Evolutionary conservation across 2,329 filamentous ascomycete species (phyloP), one percentile per base, ranked within the genome.

Genomic region (Trematosphaeria pertusa): DNA sequence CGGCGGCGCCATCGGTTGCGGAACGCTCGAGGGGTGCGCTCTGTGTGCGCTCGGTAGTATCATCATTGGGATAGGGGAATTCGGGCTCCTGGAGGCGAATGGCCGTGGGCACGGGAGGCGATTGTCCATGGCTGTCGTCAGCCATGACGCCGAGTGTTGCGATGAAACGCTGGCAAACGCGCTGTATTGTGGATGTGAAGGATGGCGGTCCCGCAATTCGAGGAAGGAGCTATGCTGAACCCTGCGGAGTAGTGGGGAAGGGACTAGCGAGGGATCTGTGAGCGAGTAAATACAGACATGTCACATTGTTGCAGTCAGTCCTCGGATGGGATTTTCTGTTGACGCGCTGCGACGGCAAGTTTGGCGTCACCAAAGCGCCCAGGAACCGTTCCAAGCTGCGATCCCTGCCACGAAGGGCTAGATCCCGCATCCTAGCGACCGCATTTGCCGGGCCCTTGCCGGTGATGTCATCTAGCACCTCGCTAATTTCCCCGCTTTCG

Each of bases 81-180:
- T 37, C 50, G 19, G 61, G 57, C 33, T 64, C 61, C 33, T 61
- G 53, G 14, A 65, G 46, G 17, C 52, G 40, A 17, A 60, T 46
- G 7, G 59, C 63, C 6, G 55, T 52, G 17, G 58, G 60, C 40
- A 61, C 46, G 12, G 53, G 37, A 18, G 50, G 35, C 28, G 46
- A 46, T 26, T 47, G 24, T 28, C 38, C 45, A 32, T 48, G 47
- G 39, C 41, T 46, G 49, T 50, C 45, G 50, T 54, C 48, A 24
- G 54, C 51, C 62, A 65, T 67, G 30, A 45, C 44, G 40, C 26
- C 32, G 15, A 30, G 10, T n/a, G 26, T 33, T 40, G n/a, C 18
- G 4, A 6, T 10, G 17, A 41, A 21, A 41, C 38, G 28, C 3
- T 24, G 26, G 38, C 22, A 41, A 17, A 14, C 7, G 19, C 14